Evolutionary conservation across 306 rosid genomes (phyloP).

Genomic region (Acacia melanoxylon): DNA sequence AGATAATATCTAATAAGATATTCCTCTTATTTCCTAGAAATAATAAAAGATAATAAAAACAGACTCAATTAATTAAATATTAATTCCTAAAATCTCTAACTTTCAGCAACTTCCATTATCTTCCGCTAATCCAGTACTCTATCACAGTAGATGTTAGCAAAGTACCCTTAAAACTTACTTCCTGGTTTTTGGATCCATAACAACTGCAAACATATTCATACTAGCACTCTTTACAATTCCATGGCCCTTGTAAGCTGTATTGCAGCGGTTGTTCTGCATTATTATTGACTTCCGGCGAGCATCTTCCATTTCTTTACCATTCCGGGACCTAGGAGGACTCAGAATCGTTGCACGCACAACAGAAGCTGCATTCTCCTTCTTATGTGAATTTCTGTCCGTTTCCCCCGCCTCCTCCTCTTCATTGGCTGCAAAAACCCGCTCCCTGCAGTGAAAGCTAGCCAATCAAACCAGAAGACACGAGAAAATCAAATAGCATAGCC

Average conservation of each 20-base stretch:
- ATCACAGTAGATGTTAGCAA: neutral
- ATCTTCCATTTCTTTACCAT: slow-evolving; percentile 21
- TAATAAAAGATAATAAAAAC: too few species aligned
- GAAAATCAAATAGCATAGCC: neutral
- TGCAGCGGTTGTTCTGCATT: slow-evolving; percentile 35
- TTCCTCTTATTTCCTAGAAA: too few species aligned
- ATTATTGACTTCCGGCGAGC: slow-evolving; percentile 17
- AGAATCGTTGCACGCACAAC: slow-evolving; percentile 41
- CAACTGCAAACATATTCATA: slow-evolving; percentile 40
- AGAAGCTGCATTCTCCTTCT: slow-evolving; percentile 37
- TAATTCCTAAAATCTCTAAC: too few species aligned
- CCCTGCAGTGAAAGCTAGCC: slow-evolving; percentile 34
- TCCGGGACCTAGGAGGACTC: slow-evolving; percentile 45
- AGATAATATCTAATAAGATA: too few species aligned
- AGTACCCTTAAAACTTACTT: neutral
- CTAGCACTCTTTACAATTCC: slow-evolving; percentile 41
- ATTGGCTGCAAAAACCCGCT: slow-evolving; percentile 42
- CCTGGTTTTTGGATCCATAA: slow-evolving; percentile 13
- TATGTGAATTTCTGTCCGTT: slow-evolving; percentile 23
- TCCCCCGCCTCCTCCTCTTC: slow-evolving; percentile 32
- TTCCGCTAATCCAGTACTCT: too few species aligned
- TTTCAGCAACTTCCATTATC: too few species aligned
- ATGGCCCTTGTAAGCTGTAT: slow-evolving; percentile 20
- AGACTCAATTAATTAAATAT: too few species aligned
- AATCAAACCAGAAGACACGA: neutral